phyloP scores from a whole-genome alignment of 768 basidiomycete genomes.

The Brasilioporus rufonigricans region DNA sequence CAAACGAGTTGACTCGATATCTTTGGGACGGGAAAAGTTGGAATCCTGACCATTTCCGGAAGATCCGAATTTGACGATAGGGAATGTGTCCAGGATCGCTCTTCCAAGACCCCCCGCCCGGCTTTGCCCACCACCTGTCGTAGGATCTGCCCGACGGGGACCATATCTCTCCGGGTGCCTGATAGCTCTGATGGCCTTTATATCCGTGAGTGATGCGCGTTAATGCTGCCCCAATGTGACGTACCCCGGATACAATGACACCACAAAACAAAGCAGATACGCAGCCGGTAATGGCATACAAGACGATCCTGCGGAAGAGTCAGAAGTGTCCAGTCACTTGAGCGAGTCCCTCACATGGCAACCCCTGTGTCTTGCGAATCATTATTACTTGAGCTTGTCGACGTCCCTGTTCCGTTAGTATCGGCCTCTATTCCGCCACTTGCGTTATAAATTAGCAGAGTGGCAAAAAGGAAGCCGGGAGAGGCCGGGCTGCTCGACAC shows the following conservation, averaged over 20 bases:
- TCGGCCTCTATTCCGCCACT: constrained; percentile 33
- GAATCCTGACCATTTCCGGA: constrained; percentile 16
- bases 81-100: constrained; percentile 95
- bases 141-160: constrained; percentile 48
- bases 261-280: constrained; percentile 82
- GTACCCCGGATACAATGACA: constrained; percentile 81
- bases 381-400: constrained; percentile 12
- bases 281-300: constrained; percentile 87
- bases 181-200: constrained; percentile 76
- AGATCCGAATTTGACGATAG: constrained; percentile 80
- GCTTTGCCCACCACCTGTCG: constrained; percentile 45
- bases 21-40: constrained; percentile 24
- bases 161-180: constrained; percentile 93
- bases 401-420: constrained; percentile 13
- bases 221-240: constrained; percentile 22
- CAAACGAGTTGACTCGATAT: constrained; percentile 29
- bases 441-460: constrained; percentile 62
- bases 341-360: constrained; percentile 62
- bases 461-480: constrained; percentile 68
- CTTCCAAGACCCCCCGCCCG: constrained; percentile 84
- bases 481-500: constrained; percentile 40
- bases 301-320: constrained; percentile 55
- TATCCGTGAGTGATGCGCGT: background rate
- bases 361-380: constrained; percentile 50
- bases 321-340: constrained; percentile 5